Evolutionary conservation across 257 asterid genomes (phyloP).

Genomic region (Solanum sitiens): DNA sequence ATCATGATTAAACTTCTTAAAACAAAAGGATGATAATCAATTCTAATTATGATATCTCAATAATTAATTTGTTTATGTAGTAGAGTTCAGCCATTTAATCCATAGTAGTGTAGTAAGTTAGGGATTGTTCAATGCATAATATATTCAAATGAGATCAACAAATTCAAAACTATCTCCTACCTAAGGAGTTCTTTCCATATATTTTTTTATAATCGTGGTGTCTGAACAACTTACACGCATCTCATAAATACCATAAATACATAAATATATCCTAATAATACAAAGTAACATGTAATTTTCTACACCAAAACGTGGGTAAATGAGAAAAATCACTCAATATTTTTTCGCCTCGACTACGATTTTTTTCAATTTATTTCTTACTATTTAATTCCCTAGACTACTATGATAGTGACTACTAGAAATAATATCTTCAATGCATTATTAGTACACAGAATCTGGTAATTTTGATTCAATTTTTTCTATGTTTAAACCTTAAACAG

Average conservation of each 20-base stretch:
- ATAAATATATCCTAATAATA: not conserved
- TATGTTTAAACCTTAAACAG: not conserved
- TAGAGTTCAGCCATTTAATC: not conserved
- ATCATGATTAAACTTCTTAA: not conserved
- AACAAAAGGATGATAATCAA: not conserved
- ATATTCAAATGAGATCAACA: not conserved
- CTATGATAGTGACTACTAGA: not conserved
- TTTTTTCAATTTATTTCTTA: not conserved
- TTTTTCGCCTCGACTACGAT: accelerated
- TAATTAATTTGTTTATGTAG: not conserved
- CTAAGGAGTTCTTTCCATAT: not conserved
- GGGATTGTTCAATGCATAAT: not conserved
- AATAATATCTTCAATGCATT: not conserved
- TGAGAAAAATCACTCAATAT: accelerated
- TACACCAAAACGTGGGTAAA: not conserved
- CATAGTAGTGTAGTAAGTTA: not conserved
- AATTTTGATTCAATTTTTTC: not conserved
- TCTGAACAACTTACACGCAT: not conserved
- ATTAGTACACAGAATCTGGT: not conserved
- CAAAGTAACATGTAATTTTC: not conserved
- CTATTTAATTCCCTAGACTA: not conserved
- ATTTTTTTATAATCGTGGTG: not conserved
- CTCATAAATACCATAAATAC: not conserved
- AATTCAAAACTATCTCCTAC: not conserved
- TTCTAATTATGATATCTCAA: not conserved